phyloP scores from a whole-genome alignment of 2,329 filamentous ascomycete genomes.

The Fusarium continuum region DNA sequence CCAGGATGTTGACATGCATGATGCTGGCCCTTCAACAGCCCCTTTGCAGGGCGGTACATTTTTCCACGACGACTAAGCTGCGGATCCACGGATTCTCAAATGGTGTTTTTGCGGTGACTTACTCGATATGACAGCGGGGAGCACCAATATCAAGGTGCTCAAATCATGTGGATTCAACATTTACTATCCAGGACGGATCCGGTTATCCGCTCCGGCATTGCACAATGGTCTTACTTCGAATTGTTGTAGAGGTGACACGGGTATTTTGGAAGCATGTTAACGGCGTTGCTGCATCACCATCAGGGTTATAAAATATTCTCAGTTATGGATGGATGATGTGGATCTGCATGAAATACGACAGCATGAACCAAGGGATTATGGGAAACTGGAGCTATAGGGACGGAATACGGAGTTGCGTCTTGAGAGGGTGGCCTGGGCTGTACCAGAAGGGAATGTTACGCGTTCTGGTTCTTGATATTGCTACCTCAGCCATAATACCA shows the following conservation, averaged over 20 bases:
- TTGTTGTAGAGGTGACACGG: constrained; percentile 46
- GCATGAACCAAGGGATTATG: constrained; percentile 38
- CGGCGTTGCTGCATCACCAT: constrained; percentile 49
- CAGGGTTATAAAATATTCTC: constrained; percentile 32
- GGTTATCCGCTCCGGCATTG: constrained; percentile 43
- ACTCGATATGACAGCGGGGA: constrained; percentile 24
- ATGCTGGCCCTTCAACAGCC: constrained; percentile 65
- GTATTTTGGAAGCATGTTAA: constrained; percentile 48
- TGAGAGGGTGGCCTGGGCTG: constrained; percentile 34
- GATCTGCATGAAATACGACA: constrained; percentile 45
- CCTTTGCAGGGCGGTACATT: constrained; percentile 60
- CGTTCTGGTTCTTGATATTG: constrained; percentile 37
- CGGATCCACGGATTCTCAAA: not conserved
- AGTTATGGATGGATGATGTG: constrained; percentile 41
- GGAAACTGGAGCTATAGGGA: constrained; percentile 39
- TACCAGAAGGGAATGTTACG: constrained; percentile 21
- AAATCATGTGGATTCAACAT: constrained; percentile 31
- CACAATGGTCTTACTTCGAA: constrained; percentile 44
- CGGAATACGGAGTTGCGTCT: constrained; percentile 41
- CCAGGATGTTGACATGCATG: constrained; percentile 65
- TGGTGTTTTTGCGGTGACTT: constrained; percentile 13
- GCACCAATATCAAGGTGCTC: constrained; percentile 6
- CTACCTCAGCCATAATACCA: constrained; percentile 37
- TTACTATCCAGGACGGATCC: constrained; percentile 35
- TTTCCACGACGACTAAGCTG: constrained; percentile 57